phyloP scores from a whole-genome alignment of 2,329 filamentous ascomycete species.

The Fusarium sp. region DNA sequence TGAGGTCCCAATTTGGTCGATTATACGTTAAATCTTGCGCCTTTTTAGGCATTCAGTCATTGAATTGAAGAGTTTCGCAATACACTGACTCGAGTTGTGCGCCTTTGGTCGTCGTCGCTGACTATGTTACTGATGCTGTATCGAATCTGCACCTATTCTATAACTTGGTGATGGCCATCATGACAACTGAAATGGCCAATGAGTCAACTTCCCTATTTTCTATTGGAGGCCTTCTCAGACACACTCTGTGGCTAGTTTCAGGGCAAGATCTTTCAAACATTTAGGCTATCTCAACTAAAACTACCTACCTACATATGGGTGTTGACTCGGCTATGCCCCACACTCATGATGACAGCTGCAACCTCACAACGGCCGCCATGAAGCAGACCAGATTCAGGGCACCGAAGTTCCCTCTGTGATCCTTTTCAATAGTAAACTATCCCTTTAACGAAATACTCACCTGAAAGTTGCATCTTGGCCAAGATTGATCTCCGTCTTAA shows the following conservation, averaged over 20 bases:
- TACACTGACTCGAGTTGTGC: not conserved
- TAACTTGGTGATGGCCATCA: not conserved
- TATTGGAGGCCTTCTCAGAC: slow-evolving; percentile 9
- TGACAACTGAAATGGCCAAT: slow-evolving; percentile 1
- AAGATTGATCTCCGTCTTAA: not conserved
- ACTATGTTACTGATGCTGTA: not conserved
- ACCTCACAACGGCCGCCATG: slow-evolving; percentile 28
- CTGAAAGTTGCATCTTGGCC: not conserved
- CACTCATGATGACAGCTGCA: slow-evolving; percentile 15
- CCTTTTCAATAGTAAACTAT: not conserved
- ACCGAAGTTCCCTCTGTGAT: not conserved
- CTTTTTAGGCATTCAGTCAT: not conserved
- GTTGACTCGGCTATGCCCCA: slow-evolving; percentile 8
- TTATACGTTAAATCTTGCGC: not conserved
- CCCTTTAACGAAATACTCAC: not conserved
- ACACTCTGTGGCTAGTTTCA: slow-evolving; percentile 19
- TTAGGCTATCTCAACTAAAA: not conserved
- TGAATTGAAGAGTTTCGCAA: too few species aligned
- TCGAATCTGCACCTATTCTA: not conserved
- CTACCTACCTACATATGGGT: not conserved
- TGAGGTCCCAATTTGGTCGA: not conserved
- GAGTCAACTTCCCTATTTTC: not conserved
- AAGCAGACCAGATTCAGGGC: not conserved
- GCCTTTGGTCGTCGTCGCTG: not conserved
- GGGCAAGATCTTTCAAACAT: slow-evolving; percentile 1